Evolutionary conservation across 2,329 filamentous ascomycete genomes (phyloP).

Genomic region (Aspergillus viridinutans): DNA sequence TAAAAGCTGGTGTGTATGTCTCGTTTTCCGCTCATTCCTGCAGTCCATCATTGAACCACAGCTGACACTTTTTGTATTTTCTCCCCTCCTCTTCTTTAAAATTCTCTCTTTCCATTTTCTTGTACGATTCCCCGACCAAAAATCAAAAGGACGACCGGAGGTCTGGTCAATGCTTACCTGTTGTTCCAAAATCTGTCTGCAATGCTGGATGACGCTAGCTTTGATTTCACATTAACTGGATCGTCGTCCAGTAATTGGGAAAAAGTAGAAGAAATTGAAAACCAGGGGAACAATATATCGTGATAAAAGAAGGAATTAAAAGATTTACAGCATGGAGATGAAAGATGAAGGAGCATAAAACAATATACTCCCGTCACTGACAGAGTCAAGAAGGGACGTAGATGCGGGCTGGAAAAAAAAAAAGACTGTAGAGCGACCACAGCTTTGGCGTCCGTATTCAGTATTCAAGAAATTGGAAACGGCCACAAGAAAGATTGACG

Average conservation of each 20-base stretch:
- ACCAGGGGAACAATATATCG: neutral
- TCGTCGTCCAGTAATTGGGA: slow-evolving; percentile 3
- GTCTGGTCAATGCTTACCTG: neutral
- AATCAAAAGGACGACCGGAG: neutral
- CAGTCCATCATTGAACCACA: neutral
- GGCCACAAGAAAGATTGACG: neutral
- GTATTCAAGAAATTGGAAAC: no score
- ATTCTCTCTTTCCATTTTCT: neutral
- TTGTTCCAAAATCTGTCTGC: neutral
- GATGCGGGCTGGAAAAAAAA: slow-evolving; percentile 6
- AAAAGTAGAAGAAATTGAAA: neutral
- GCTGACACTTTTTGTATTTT: neutral
- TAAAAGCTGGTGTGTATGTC: neutral
- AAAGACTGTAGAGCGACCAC: slow-evolving; percentile 23
- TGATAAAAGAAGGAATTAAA: slow-evolving; percentile 10
- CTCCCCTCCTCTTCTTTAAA: neutral
- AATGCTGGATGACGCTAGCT: neutral
- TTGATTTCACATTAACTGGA: slow-evolving; percentile 1
- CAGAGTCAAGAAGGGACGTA: slow-evolving; percentile 5
- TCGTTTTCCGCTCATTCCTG: neutral
- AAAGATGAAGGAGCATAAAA: slow-evolving; percentile 4
- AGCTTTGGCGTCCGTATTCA: neutral
- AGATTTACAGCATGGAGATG: slow-evolving; percentile 23
- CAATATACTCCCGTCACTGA: neutral
- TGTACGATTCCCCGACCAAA: neutral